Conservation (phyloP, 768 basidiomycete genomes). For the Gloeopeniophorella convolvens region DNA sequence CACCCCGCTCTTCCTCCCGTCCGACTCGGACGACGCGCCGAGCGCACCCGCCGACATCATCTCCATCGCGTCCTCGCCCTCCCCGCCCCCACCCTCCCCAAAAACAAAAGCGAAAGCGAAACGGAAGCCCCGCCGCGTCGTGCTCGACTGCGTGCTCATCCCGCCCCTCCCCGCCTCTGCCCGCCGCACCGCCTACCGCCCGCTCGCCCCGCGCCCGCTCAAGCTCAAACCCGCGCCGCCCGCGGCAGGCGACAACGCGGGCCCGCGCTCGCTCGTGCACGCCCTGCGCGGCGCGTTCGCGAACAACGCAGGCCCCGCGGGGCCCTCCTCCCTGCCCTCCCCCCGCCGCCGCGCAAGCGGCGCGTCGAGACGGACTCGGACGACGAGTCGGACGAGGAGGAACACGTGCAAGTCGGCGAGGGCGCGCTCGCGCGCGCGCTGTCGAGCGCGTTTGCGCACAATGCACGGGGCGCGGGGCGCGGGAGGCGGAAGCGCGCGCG, state of each 20-base stretch:
- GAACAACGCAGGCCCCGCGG: background rate
- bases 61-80: conserved; percentile 1
- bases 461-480: too few species aligned
- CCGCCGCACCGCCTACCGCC: background rate
- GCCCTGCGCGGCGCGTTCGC: background rate
- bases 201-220: background rate
- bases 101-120: background rate
- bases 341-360: too few species aligned
- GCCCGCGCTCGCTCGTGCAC: background rate
- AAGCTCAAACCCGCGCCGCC: background rate
- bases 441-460: too few species aligned
- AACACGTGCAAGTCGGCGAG: too few species aligned
- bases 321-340: too few species aligned
- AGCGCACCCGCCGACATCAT: background rate
- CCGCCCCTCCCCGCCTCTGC: background rate
- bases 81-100: background rate
- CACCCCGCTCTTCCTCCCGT: too few species aligned
- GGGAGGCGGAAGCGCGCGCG: too few species aligned
- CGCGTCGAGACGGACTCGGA: background rate
- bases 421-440: background rate
- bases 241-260: background rate
- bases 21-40: background rate
- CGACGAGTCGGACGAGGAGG: background rate
- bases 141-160: conserved; percentile 7
- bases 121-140: too few species aligned